Conservation (phyloP, 345 rosid genomes). For the Sisymbrium altissimum region DNA sequence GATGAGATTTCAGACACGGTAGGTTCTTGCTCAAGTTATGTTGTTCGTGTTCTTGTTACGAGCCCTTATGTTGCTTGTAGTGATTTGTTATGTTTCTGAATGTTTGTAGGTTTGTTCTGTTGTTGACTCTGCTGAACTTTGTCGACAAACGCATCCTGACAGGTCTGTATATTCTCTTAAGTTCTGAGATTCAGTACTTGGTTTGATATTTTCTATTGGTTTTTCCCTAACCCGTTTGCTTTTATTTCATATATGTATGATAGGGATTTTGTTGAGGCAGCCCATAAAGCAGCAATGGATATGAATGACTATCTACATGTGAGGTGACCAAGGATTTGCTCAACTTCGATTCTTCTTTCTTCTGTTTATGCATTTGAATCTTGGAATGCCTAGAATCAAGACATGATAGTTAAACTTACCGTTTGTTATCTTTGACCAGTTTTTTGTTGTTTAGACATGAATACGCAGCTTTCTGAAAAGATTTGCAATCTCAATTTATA, state of each 20-base stretch:
- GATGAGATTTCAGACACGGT: slow-evolving; percentile 90
- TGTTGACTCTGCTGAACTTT: slow-evolving; percentile 94
- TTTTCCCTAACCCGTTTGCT: neutral
- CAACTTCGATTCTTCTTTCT: slow-evolving; percentile 6
- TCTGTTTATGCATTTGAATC: neutral
- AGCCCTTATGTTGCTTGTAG: neutral
- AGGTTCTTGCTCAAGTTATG: slow-evolving; percentile 12
- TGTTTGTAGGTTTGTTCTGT: slow-evolving; percentile 79
- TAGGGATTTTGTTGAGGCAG: slow-evolving; percentile 90
- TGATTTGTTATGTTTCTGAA: neutral
- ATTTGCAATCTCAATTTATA: too few relatives aligned
- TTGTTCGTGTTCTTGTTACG: neutral
- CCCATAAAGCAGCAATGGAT: slow-evolving; percentile 78
- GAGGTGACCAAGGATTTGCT: slow-evolving; percentile 73
- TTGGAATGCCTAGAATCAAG: neutral
- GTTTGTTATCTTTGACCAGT: neutral
- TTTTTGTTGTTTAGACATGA: neutral
- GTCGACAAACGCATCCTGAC: slow-evolving; percentile 92
- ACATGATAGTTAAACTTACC: neutral
- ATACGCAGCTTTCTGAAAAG: too few relatives aligned
- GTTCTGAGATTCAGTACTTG: neutral
- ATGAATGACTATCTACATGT: slow-evolving; percentile 97
- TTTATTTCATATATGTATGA: neutral
- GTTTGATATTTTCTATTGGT: neutral
- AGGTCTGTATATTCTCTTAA: slow-evolving; percentile 45